Evolutionary conservation across 106 monocot species (phyloP).

Genomic region (Amphibolis antarctica): DNA sequence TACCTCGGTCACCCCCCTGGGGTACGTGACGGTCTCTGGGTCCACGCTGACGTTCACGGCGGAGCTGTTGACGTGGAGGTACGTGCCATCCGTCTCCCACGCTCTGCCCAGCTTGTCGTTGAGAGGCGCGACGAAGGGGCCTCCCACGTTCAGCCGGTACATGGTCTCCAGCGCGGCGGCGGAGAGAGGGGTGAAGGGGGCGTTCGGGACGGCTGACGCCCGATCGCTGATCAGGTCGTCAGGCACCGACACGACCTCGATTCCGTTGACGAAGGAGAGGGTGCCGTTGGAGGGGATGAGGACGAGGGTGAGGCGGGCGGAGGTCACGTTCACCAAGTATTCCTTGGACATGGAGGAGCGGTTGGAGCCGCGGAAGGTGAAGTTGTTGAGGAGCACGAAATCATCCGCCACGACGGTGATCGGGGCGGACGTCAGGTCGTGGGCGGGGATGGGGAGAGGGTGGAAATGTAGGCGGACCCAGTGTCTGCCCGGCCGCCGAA

Average conservation of each 20-base stretch:
- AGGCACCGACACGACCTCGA: conserved; percentile 62
- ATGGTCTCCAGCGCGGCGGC: conserved; percentile 46
- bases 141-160: conserved; percentile 71
- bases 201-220: conserved; percentile 23
- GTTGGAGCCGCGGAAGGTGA: conserved; percentile 4
- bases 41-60: no score
- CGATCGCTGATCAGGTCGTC: conserved; percentile 31
- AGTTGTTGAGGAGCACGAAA: conserved; percentile 24
- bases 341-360: conserved; percentile 24
- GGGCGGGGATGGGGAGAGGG: conserved; percentile 28
- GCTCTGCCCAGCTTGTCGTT: conserved; percentile 57
- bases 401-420: conserved; percentile 35
- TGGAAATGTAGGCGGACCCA: conserved; percentile 65
- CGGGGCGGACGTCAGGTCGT: conserved; percentile 26
- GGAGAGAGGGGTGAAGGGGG: conserved; percentile 15
- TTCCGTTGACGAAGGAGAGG: conserved; percentile 47
- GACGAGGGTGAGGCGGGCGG: conserved; percentile 8
- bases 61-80: conserved; percentile 4
- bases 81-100: conserved; percentile 39
- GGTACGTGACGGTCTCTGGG: not conserved
- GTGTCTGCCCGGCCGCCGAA: conserved; percentile 39
- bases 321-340: conserved; percentile 32
- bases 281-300: conserved; percentile 29
- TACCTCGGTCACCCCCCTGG: conserved; percentile 26
- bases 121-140: conserved; percentile 22